Percentiles rank a stretch among this genome's conserved stretches.
Conservation (phyloP, 257 asterid genomes). For the Solanum megistacrolobum region DNA sequence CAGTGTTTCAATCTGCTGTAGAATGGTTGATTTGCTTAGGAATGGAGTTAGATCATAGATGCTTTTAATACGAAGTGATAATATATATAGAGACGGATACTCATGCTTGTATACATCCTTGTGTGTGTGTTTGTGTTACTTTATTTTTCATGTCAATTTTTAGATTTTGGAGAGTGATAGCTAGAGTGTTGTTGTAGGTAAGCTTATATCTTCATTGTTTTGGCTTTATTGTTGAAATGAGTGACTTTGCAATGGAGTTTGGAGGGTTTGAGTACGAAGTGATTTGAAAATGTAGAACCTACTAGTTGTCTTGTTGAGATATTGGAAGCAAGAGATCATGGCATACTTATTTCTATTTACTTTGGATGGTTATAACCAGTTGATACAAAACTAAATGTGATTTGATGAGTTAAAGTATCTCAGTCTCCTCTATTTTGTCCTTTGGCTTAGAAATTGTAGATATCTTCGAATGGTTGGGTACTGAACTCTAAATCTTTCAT, state of each 20-base stretch:
- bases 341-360: background rate
- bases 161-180: background rate
- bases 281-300: background rate
- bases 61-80: background rate
- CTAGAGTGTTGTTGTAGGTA: background rate
- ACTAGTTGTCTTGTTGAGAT: background rate
- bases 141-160: background rate
- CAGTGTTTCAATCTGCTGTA: background rate
- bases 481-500: background rate
- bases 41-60: background rate
- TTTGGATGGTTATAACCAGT: background rate
- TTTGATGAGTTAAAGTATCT: background rate
- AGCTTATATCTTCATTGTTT: background rate
- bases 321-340: background rate
- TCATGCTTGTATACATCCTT: background rate
- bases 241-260: background rate
- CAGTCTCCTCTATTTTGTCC: background rate
- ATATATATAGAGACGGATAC: background rate
- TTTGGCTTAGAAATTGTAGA: background rate
- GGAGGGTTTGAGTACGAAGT: background rate
- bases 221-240: background rate
- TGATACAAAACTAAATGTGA: background rate
- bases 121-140: background rate
- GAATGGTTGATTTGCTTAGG: background rate
- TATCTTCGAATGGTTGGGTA: background rate